A percentile compares a stretch with the other conserved stretches of the same genome.
Evolutionary conservation across 176 grass and related monocot genomes (phyloP).

Genomic region (maize (Zea mays)): DNA sequence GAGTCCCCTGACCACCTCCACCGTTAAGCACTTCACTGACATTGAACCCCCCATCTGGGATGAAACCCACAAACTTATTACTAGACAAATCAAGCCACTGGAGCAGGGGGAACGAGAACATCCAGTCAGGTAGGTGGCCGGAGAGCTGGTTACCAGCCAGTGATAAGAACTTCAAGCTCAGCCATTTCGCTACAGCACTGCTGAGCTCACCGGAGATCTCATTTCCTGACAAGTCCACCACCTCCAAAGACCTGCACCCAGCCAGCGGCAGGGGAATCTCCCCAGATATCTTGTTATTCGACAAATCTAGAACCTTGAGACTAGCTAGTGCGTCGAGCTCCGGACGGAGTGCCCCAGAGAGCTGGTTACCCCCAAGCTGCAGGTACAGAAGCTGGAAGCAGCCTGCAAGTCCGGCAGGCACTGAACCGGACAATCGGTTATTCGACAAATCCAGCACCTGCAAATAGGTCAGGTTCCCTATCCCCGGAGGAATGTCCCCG

Average conservation of each 20-base stretch:
- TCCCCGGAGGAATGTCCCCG: constrained; percentile 73
- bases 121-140: constrained; percentile 73
- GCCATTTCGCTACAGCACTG: constrained; percentile 73
- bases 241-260: constrained; percentile 73
- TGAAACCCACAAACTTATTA: constrained; percentile 83
- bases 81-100: constrained; percentile 80
- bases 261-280: constrained; percentile 72
- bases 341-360: constrained; percentile 75
- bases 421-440: constrained; percentile 65
- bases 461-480: constrained; percentile 92
- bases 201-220: constrained; percentile 70
- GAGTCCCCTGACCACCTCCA: constrained; percentile 30
- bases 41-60: constrained; percentile 86
- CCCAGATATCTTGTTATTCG: constrained; percentile 62
- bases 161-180: constrained; percentile 67
- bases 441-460: constrained; percentile 86
- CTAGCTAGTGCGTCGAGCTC: constrained; percentile 92
- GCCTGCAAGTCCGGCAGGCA: constrained; percentile 79
- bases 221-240: constrained; percentile 78
- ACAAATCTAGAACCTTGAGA: constrained; percentile 68
- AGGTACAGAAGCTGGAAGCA: constrained; percentile 95
- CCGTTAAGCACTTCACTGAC: constrained; percentile 51
- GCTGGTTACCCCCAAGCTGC: constrained; percentile 61
- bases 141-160: constrained; percentile 63
- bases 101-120: constrained; percentile 77